Percentiles rank a stretch among this genome's conserved stretches.
phyloP scores from a whole-genome alignment of 257 asterid genomes.

The Nicotiana tabacum region DNA sequence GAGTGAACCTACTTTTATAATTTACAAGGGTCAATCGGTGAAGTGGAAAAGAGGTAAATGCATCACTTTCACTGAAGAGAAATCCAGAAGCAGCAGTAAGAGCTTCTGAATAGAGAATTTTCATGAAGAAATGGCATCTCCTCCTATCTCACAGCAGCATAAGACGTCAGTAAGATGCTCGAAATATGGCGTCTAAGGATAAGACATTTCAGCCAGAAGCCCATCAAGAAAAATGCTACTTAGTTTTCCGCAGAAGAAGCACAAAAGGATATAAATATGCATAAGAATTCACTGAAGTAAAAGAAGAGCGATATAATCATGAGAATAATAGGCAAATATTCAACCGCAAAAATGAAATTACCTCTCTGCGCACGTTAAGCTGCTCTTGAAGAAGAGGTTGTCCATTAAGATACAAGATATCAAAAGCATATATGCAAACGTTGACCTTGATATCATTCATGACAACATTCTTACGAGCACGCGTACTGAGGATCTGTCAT shows the following conservation, averaged over 20 bases:
- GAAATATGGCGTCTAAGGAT: background rate
- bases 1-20: background rate
- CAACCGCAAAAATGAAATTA: constrained; percentile 22
- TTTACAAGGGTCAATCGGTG: background rate
- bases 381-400: constrained; percentile 82
- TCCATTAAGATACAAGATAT: constrained; percentile 78
- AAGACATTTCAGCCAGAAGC: background rate
- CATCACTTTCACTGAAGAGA: constrained; percentile 1
- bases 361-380: constrained; percentile 84
- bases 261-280: background rate
- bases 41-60: background rate
- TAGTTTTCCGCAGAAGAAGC: background rate
- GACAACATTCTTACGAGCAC: constrained; percentile 86
- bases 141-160: background rate
- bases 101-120: background rate
- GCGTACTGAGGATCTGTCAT: constrained; percentile 74
- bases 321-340: background rate
- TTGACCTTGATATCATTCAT: constrained; percentile 69
- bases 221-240: background rate
- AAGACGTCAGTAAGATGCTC: background rate
- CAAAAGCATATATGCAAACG: constrained; percentile 94
- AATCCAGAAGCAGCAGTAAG: background rate
- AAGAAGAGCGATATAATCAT: constrained; percentile 14
- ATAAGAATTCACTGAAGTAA: background rate
- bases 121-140: background rate